These are phyloP conservation scores for Porphyrellus cyaneotinctus DNA, from an alignment of 768 basidiomycete species.

Conservation along the genomic window DNA sequence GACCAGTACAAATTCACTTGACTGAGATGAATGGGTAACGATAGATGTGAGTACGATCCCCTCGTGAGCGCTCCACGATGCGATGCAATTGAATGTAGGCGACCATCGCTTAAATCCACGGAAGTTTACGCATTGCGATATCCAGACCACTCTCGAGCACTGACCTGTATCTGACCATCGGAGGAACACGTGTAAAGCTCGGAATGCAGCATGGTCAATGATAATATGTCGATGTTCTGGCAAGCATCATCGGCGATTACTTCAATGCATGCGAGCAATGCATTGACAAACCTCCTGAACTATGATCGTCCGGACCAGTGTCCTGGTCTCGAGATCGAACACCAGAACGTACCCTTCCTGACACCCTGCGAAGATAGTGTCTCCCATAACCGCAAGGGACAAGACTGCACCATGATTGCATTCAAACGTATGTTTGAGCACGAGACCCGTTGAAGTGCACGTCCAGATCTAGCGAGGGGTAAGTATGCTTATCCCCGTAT, in stretches of 20 bases:
- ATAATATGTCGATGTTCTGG: constrained; percentile 76
- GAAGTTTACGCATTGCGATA: neutral
- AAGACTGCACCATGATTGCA: constrained; percentile 78
- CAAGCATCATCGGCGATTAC: neutral
- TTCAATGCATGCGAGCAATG: neutral
- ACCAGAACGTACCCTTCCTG: constrained; percentile 93
- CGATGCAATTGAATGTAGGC: constrained; percentile 77
- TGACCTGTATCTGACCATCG: constrained; percentile 67
- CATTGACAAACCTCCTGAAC: constrained; percentile 62
- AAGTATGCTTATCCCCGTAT: neutral
- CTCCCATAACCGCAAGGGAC: constrained; percentile 68
- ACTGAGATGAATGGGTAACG: constrained; percentile 38
- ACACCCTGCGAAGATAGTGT: constrained; percentile 87
- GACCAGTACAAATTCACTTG: constrained; percentile 40
- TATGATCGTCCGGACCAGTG: constrained; percentile 80
- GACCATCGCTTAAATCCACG: constrained; percentile 62
- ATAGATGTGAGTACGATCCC: constrained; percentile 82
- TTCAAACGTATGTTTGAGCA: constrained; percentile 59
- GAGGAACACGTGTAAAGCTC: constrained; percentile 65
- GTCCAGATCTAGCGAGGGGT: constrained; percentile 56
- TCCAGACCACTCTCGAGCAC: neutral
- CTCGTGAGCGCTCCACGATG: constrained; percentile 76
- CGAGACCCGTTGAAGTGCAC: constrained; percentile 44
- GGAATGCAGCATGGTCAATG: constrained; percentile 66
- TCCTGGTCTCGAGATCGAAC: constrained; percentile 86